Evolutionary conservation across 768 basidiomycete genomes (phyloP).

Genomic region (Tricholoma sp.): DNA sequence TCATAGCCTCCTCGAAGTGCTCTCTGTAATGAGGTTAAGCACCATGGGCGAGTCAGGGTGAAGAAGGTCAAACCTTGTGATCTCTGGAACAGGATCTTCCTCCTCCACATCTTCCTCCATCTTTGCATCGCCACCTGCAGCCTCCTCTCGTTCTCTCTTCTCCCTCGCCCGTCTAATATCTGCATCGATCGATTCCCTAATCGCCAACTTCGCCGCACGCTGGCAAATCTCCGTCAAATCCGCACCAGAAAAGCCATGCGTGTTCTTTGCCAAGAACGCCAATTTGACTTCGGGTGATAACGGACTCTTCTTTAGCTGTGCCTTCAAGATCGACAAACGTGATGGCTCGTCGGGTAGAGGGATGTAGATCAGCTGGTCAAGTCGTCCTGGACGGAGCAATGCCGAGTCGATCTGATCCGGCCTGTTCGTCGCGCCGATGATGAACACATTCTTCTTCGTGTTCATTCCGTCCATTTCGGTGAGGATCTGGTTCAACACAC

Average conservation of each 20-base stretch:
- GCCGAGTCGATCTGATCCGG: conserved; percentile 95
- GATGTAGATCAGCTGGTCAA: conserved; percentile 99
- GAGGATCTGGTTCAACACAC: conserved; percentile 94
- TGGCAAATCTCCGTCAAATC: conserved; percentile 99
- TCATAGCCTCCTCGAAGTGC: conserved; percentile 99
- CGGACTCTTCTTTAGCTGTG: conserved; percentile 89
- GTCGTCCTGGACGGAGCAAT: conserved; percentile 92
- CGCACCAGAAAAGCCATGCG: conserved; percentile 98
- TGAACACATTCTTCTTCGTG: conserved; percentile 98
- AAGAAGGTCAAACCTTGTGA: conserved; percentile 53
- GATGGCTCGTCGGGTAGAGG: conserved; percentile 94
- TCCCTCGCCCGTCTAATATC: conserved; percentile 81
- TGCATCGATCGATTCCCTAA: conserved; percentile 89
- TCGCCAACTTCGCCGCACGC: conserved; percentile 94
- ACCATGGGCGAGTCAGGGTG: neutral
- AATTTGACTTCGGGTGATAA: conserved; percentile 81
- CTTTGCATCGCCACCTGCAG: conserved; percentile 45
- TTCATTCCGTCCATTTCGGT: conserved; percentile 99
- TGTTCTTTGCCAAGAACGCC: conserved; percentile 80
- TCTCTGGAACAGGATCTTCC: conserved; percentile 88
- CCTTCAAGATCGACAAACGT: conserved; percentile 86
- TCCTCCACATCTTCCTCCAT: conserved; percentile 74
- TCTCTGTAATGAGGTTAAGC: conserved; percentile 41
- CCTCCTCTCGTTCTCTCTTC: conserved; percentile 76
- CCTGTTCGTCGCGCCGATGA: conserved; percentile 95